Percentiles rank a stretch among this genome's conserved stretches.
Conservation (phyloP, 345 rosid species). For the Trapa bicornis region DNA sequence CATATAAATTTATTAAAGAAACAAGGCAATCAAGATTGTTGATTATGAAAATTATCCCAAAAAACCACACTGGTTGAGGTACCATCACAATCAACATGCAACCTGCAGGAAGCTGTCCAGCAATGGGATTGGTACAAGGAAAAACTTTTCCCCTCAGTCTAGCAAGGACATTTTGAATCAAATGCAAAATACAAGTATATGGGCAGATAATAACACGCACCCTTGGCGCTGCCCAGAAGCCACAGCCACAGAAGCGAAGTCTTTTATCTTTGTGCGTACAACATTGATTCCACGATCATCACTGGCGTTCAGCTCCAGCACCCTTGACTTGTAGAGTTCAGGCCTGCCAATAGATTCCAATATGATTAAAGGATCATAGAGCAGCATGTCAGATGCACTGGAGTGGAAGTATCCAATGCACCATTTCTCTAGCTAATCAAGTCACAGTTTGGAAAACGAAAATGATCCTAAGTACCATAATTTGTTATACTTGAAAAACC, state of each 20-base stretch:
- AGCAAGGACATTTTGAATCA: conserved; percentile 1
- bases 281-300: conserved; percentile 98
- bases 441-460: too few species aligned
- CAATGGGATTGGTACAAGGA: background rate
- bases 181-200: background rate
- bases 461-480: background rate
- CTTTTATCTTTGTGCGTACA: conserved; percentile 89
- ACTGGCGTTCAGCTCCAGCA: conserved; percentile 94
- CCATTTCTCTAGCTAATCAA: background rate
- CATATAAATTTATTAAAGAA: background rate
- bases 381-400: background rate
- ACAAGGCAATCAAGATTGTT: background rate
- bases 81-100: background rate
- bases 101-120: background rate
- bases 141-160: background rate
- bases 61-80: background rate
- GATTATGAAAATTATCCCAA: background rate
- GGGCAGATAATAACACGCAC: conserved; percentile 19
- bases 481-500: background rate
- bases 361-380: conserved; percentile 7
- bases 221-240: conserved; percentile 59
- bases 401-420: background rate
- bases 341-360: conserved; percentile 39
- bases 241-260: conserved; percentile 91
- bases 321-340: conserved; percentile 83